phyloP scores from a whole-genome alignment of 805 yeast species.

The Kodamaea fukazawae region DNA sequence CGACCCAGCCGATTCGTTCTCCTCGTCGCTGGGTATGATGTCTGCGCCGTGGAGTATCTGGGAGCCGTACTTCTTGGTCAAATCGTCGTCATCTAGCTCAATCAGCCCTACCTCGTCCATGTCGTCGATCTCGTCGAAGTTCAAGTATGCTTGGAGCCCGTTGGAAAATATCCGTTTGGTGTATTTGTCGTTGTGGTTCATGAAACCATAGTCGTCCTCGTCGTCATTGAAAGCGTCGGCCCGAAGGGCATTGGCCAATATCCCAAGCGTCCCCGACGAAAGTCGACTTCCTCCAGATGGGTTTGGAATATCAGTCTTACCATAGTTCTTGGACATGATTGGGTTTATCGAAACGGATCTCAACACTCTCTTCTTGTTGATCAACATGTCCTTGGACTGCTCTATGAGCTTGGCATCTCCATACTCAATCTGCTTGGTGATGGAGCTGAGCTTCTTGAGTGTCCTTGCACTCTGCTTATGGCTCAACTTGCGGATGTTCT shows the following conservation, averaged over 20 bases:
- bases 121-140: constrained; percentile 20
- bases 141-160: constrained; percentile 25
- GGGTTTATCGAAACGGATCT: constrained; percentile 36
- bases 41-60: constrained; percentile 21
- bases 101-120: constrained; percentile 12
- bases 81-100: constrained; percentile 12
- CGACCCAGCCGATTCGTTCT: constrained; percentile 10
- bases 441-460: constrained; percentile 14
- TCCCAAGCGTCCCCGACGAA: constrained; percentile 7
- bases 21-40: constrained; percentile 13
- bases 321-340: constrained; percentile 15
- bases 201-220: constrained; percentile 32
- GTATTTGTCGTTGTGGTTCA: constrained; percentile 25
- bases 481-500: constrained; percentile 37
- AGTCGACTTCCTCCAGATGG: constrained; percentile 4
- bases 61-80: constrained; percentile 35
- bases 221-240: constrained; percentile 9
- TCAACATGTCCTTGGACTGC: constrained; percentile 45
- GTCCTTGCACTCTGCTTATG: constrained; percentile 34
- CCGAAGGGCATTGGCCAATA: constrained; percentile 5
- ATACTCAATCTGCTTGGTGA: constrained; percentile 36
- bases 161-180: constrained; percentile 26
- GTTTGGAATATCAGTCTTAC: constrained; percentile 3
- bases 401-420: constrained; percentile 53
- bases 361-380: constrained; percentile 41